Evolutionary conservation across 1,284 basidiomycete genomes (phyloP).

Genomic region (Malassezia restricta): DNA sequence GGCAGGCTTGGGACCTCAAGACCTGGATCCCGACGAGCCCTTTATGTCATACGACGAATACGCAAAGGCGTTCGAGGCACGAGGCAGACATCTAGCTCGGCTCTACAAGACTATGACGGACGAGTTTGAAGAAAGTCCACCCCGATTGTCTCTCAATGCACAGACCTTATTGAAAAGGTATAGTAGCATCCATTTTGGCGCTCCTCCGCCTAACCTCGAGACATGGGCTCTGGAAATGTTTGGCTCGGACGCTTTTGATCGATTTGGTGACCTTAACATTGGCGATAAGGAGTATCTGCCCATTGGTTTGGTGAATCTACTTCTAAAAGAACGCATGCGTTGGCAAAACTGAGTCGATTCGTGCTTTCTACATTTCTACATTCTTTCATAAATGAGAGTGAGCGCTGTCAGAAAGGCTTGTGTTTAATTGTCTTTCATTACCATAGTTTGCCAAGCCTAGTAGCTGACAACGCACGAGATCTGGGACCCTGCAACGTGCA

Average conservation of each 20-base stretch:
- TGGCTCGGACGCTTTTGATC: neutral
- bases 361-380: slow-evolving; percentile 44
- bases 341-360: slow-evolving; percentile 23
- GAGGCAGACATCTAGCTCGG: neutral
- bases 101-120: neutral
- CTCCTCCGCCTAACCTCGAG: neutral
- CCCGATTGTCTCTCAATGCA: neutral
- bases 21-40: neutral
- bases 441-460: too few species aligned
- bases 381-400: too few species aligned
- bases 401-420: too few species aligned
- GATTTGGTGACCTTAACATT: neutral
- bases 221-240: neutral
- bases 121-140: neutral
- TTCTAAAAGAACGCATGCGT: neutral
- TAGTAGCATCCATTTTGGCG: neutral
- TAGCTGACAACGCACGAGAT: too few species aligned
- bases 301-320: neutral
- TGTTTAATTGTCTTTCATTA: too few species aligned
- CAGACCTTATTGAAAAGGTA: neutral
- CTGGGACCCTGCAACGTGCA: too few species aligned
- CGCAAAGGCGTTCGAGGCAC: neutral
- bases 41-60: neutral
- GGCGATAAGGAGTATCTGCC: neutral
- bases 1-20: neutral